Base-by-base conservation (phyloP, 139 green algal genomes). In the Coccomyxa sp. region DNA sequence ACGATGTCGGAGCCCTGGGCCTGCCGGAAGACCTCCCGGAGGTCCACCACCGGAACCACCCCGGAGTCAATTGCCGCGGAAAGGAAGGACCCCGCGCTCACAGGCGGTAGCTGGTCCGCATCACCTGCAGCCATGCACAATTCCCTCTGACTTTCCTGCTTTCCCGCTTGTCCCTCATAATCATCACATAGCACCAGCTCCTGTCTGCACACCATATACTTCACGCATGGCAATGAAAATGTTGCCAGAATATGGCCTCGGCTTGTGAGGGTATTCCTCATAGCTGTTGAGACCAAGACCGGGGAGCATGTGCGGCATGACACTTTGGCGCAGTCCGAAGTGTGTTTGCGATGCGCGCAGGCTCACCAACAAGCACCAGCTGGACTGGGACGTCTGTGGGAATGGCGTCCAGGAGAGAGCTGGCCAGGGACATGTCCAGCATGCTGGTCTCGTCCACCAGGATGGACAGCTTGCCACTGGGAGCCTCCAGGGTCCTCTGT, bases 401-500 rank as follows among this genome's bases (percentile, higher is more conserved):
- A 38, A 95, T 55, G 39, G 92, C 90, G 6, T 82, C 70, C 33
- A 97, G 68, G 16, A 97, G 85, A 10, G 90, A 89, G 0, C 87
- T 85, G 0, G 86, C 88, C 35, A 97, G 82, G 12, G 85, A 86
- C 68, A 94, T 64, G 78, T 93, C 89, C 78, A 97, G 83, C 93
- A 97, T 97, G 38, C 85, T 92, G 14, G 85, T 85, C 86, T 97
- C 93, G 44, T 97, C 93, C 37, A 97, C 82, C 70, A 96, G 82
- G 54, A 96, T 29, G 64, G 29, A 18, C 50, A 64, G 50, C 18
- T 64, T 72, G 24, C 22, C 68, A 33, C 68, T 39, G 29, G 24
- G 22, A 33, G 24, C 24, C 29, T 72, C 68, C 31, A 35, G 31
- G 2, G 29, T n/a, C 68, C 7, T 7, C 31, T 22, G 24, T 33